Percentiles rank a stretch among this genome's conserved stretches.
These are phyloP conservation scores for Serendipita sp. DNA, from an alignment of 768 basidiomycete genomes.

Conservation along the genomic window DNA sequence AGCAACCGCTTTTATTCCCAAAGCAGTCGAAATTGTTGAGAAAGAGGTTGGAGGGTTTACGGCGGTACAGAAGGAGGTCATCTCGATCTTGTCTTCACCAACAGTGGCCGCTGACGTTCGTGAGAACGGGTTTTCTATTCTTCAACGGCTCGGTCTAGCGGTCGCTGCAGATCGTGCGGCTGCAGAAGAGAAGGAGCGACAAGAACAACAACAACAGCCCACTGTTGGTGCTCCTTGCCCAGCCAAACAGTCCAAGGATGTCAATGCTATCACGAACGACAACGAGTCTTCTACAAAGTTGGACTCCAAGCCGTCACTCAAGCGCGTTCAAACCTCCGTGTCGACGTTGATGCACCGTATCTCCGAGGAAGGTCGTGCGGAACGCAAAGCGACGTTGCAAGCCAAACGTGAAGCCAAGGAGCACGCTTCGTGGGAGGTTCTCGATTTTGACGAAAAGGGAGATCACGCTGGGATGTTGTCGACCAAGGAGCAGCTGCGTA, in stretches of 20 bases:
- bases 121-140: neutral
- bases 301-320: neutral
- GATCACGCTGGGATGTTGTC: neutral
- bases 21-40: neutral
- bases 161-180: neutral
- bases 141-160: neutral
- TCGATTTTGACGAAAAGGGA: neutral
- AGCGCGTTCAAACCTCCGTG: neutral
- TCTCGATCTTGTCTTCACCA: neutral
- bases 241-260: neutral
- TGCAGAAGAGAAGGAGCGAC: neutral
- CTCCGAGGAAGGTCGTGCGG: neutral
- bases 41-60: neutral
- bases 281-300: neutral
- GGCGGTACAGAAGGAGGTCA: conserved; percentile 2
- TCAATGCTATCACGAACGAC: neutral
- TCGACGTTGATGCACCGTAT: neutral
- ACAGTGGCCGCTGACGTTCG: neutral
- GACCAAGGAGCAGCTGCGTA: neutral
- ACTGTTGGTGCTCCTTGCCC: neutral
- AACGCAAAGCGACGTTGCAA: neutral
- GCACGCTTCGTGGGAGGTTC: neutral
- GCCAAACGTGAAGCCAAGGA: neutral
- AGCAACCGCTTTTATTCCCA: neutral
- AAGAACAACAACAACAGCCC: neutral